Evolutionary conservation across 1,284 basidiomycete genomes (phyloP), one percentile per base, ranked within the genome.

Genomic region (Vanrija sp.): DNA sequence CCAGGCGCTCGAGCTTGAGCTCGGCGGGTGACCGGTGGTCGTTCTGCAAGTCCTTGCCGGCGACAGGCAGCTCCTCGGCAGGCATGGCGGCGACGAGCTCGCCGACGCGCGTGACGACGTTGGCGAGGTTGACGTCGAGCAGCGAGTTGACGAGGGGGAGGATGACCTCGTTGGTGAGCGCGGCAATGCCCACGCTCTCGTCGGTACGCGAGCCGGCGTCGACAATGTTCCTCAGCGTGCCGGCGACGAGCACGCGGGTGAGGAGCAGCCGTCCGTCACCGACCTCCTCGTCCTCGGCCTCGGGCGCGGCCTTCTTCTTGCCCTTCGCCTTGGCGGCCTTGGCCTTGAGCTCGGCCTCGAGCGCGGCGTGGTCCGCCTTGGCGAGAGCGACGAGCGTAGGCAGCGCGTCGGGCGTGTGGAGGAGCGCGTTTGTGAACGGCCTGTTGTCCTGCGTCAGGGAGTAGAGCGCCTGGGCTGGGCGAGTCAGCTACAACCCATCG

Each of bases 391-490:
- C 77, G 20, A 95, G 81, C 59, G 85, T 86, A 37, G 84, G 79
- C 42, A 85, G 78, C 62, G 87, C 87, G 2, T 79, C 78, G 7
- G 81, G 81, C 65, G 87, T 80, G 25, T 79, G 73, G 20, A 83
- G 80, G 15, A 93, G 70, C 51, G 84, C 83, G 16, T 81, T 70
- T 50, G 84, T 83, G 37, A 85, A 84, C 15, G 85, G 81, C 18
- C 75, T 77, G 62, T 95, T 95, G 69, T 94, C 91, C 67, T 93
- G 89, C 0, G 90, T 89, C 16, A 95, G 78, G 48, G 93, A 87
- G 72, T 93, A 95, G 15, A 95, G 78, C 61, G 89, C 90, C 69
- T 95, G 91, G 0, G 89, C 91, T 89, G 70, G 24, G 43, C 23
- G 6, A 14, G 57, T 48, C 22, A 53, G 51, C 47, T 19, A 1